These are phyloP conservation scores for Tulasnella sp. DNA, from an alignment of 768 basidiomycete genomes.

Conservation along the genomic window DNA sequence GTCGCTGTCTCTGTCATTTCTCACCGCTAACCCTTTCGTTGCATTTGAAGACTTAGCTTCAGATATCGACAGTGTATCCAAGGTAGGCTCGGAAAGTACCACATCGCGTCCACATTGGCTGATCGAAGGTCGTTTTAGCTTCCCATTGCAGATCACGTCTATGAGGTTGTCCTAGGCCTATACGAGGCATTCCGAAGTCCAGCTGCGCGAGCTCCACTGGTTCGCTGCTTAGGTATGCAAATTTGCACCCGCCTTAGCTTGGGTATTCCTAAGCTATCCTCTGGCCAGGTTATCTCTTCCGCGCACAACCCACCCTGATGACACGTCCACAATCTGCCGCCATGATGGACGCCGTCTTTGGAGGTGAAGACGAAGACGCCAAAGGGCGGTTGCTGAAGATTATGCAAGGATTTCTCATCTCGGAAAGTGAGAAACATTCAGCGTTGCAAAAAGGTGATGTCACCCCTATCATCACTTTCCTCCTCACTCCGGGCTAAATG, in stretches of 20 bases:
- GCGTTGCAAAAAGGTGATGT: constrained; percentile 61
- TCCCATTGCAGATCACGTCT: constrained; percentile 80
- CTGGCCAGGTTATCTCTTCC: constrained; percentile 76
- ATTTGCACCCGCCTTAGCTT: background rate
- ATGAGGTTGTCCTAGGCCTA: constrained; percentile 63
- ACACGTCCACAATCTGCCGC: constrained; percentile 68
- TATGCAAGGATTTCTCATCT: constrained; percentile 85
- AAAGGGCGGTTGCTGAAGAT: constrained; percentile 75
- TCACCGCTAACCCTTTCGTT: background rate
- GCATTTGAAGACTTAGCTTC: background rate
- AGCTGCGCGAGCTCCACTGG: constrained; percentile 61
- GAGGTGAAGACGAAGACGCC: constrained; percentile 64
- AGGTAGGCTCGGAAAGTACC: background rate
- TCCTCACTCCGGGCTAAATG: background rate
- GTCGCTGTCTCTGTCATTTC: background rate
- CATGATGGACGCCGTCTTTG: constrained; percentile 89
- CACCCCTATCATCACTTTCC: background rate
- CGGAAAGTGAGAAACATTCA: constrained; percentile 74
- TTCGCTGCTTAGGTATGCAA: constrained; percentile 78
- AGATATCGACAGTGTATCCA: constrained; percentile 23
- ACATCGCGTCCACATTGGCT: background rate
- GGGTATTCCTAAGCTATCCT: background rate
- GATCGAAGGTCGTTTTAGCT: constrained; percentile 42
- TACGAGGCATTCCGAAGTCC: constrained; percentile 62
- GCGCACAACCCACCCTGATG: constrained; percentile 89